These are phyloP conservation scores for Astraeus odoratus DNA, from an alignment of 768 basidiomycete species.

Conservation along the genomic window DNA sequence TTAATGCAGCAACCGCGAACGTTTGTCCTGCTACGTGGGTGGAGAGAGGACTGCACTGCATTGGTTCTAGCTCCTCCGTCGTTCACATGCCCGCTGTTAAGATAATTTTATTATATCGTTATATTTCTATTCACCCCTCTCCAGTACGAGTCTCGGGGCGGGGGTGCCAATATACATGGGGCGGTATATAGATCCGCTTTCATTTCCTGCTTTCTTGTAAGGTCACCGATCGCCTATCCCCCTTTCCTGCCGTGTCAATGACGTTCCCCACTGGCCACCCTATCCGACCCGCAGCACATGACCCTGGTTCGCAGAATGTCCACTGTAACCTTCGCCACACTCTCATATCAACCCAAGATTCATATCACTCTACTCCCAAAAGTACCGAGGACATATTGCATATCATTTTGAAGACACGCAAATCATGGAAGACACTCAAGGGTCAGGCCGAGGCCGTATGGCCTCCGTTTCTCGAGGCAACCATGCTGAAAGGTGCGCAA, in stretches of 20 bases:
- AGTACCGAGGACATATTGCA: conserved; percentile 49
- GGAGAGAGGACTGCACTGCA: neutral
- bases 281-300: neutral
- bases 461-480: conserved; percentile 75
- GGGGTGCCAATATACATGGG: no score
- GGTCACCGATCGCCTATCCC: neutral
- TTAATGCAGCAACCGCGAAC: conserved; percentile 2
- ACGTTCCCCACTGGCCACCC: neutral
- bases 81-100: neutral
- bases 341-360: conserved; percentile 6
- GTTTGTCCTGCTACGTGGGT: neutral
- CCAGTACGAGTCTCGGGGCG: neutral
- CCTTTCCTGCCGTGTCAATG: neutral
- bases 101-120: neutral
- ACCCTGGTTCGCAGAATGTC: neutral
- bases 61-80: neutral
- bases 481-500: conserved; percentile 60
- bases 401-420: conserved; percentile 60
- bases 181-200: neutral
- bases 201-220: neutral
- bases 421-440: conserved; percentile 69
- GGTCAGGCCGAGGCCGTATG: conserved; percentile 66
- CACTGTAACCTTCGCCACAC: neutral
- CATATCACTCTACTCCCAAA: conserved; percentile 10
- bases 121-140: neutral